These are phyloP conservation scores for Lactifluus volemus DNA, from an alignment of 768 basidiomycete species.

Conservation along the genomic window DNA sequence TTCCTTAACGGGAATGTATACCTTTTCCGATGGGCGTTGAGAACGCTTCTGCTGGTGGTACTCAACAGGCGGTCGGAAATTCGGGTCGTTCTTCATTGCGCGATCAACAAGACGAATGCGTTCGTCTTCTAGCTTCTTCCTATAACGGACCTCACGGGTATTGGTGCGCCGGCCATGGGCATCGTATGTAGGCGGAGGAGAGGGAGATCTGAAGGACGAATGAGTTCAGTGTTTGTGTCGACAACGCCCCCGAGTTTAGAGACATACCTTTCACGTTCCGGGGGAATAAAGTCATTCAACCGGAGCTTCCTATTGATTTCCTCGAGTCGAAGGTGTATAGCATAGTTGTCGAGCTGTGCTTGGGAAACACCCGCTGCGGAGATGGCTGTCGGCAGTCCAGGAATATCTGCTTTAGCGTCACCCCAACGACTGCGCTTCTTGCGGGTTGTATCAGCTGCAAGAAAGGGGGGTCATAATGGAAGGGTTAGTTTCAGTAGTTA, in stretches of 20 bases:
- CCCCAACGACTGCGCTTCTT: constrained; percentile 98
- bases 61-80: constrained; percentile 95
- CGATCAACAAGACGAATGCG: constrained; percentile 90
- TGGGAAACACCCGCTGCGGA: constrained; percentile 90
- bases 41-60: constrained; percentile 93
- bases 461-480: constrained; percentile 31
- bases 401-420: constrained; percentile 83
- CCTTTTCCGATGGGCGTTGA: constrained; percentile 91
- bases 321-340: constrained; percentile 90
- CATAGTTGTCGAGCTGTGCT: constrained; percentile 95
- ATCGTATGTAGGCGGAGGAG: constrained; percentile 96
- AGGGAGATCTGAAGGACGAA: constrained; percentile 59
- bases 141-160: constrained; percentile 96
- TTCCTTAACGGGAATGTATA: constrained; percentile 99
- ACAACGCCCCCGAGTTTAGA: background rate
- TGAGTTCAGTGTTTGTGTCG: background rate
- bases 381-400: constrained; percentile 91
- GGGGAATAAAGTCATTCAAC: constrained; percentile 90
- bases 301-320: constrained; percentile 95
- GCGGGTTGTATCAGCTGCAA: constrained; percentile 75
- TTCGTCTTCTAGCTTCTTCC: constrained; percentile 89
- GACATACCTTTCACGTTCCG: constrained; percentile 83
- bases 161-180: constrained; percentile 96
- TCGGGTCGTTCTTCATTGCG: constrained; percentile 96
- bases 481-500: constrained; percentile 51